These are phyloP conservation scores for Megacollybia marginata DNA, from an alignment of 768 basidiomycete genomes.

Conservation along the genomic window DNA sequence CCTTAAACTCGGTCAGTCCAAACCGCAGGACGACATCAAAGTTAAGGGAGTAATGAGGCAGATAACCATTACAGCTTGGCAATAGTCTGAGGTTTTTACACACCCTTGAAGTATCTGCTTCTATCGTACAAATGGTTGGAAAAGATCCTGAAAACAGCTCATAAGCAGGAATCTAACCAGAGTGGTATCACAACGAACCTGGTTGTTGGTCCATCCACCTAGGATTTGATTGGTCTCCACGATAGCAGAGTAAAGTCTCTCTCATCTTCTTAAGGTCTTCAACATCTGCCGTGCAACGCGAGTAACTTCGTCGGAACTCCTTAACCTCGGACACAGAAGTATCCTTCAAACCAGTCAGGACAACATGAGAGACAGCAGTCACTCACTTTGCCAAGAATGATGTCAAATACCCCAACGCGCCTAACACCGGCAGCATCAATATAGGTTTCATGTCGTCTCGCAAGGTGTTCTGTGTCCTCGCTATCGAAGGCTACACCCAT, in stretches of 20 bases:
- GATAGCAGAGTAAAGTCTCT: too few relatives aligned
- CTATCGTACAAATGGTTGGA: constrained; percentile 14
- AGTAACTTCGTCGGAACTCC: constrained; percentile 22
- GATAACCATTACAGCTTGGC: background rate
- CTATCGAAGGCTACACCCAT: constrained; percentile 14
- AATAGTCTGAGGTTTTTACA: background rate
- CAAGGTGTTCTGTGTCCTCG: constrained; percentile 17
- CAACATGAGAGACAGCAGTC: background rate
- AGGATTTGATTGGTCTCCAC: too few relatives aligned
- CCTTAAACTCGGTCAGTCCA: constrained; percentile 46
- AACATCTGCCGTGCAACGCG: constrained; percentile 2
- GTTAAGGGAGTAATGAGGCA: constrained; percentile 21
- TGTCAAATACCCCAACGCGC: constrained; percentile 9
- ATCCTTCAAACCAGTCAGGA: constrained; percentile 12
- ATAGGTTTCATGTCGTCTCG: constrained; percentile 12
- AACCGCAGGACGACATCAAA: constrained; percentile 41
- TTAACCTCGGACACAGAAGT: constrained; percentile 24
- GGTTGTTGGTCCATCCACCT: too few relatives aligned
- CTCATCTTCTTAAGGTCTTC: too few relatives aligned
- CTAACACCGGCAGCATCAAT: constrained; percentile 30
- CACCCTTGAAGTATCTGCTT: constrained; percentile 16
- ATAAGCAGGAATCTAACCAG: too few relatives aligned
- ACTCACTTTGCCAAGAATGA: background rate
- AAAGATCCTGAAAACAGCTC: constrained; percentile 15
- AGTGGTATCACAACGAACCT: background rate